Evolutionary conservation across 352 stramenopile genomes (phyloP), one percentile per base, ranked within the genome.

Genomic region (Globisporangium echinulatum): DNA sequence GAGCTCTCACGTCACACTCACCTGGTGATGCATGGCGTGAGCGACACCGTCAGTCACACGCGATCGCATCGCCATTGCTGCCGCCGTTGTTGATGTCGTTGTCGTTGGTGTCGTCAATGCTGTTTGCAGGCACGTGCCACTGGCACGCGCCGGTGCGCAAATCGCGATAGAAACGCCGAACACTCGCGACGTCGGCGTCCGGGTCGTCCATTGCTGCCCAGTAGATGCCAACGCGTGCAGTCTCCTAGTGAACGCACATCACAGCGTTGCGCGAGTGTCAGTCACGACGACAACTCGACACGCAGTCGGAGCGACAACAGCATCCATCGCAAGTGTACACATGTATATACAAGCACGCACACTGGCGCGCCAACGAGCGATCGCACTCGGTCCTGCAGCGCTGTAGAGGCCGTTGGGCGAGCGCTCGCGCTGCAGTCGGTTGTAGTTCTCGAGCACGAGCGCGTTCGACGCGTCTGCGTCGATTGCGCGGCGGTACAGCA

Each of bases 401-500:
- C 53, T 64, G 62, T 89, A 90, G n/a, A 77, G 39, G 4, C 83
- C 72, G 10, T 68, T 62, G 13, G 81, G 74, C 3, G 70, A 65
- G 43, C 79, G 71, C 54, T 90, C 81, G 6, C 71, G 61, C 38
- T 85, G 63, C 2, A 93, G 63, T 3, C 78, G 71, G 11, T 68
- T 49, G 42, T 90, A 91, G 48, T 91, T 90, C 46, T 79, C 73
- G 9, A 89, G 8, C 11, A 89, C 55, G 1, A 63, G 49, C 25
- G 84, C 73, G 52, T 88, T 85, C 8, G 49, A 55, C 11, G 76
- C 63, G 36, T 85, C 74, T 0, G 77, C 6, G 46, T 84, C 77
- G 14, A 91, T 71, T 19, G 81, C 81, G 39, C 81, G 76, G 1
- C 81, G 81, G 52, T 86, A 91, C 3, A 93, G 60, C 4, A 75